Conservation (phyloP, 768 basidiomycete species). For the Boletus rubroflammeus region DNA sequence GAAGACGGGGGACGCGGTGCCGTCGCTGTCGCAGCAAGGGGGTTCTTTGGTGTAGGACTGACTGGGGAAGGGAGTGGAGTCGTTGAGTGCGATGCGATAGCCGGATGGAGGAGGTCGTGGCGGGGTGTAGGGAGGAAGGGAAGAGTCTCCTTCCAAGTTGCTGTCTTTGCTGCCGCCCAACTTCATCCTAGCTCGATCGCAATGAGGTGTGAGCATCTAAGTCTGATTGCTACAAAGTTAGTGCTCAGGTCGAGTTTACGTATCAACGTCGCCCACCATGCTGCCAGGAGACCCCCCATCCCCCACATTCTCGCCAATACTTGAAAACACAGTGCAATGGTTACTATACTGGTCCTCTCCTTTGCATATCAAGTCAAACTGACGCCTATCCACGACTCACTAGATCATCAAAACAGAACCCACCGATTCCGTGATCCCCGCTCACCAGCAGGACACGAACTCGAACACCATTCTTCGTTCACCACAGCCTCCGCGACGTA, state of each 20-base stretch:
- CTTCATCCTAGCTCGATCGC: conserved; percentile 7
- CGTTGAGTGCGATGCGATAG: conserved; percentile 54
- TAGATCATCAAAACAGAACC: conserved; percentile 13
- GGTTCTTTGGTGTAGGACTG: conserved; percentile 43
- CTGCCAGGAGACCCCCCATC: neutral
- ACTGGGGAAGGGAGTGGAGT: conserved; percentile 38
- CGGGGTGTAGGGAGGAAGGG: conserved; percentile 13
- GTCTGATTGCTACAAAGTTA: no score
- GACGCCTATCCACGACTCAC: neutral
- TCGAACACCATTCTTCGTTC: neutral
- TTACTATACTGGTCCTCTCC: neutral
- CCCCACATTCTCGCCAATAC: neutral
- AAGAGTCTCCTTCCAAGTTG: neutral
- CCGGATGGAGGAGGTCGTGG: conserved; percentile 55
- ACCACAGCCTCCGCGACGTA: neutral
- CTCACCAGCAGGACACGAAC: neutral
- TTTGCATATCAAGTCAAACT: neutral
- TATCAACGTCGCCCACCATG: neutral
- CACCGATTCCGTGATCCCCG: neutral
- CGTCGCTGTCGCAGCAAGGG: conserved; percentile 55
- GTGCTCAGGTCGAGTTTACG: conserved; percentile 4
- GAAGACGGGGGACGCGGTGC: conserved; percentile 51
- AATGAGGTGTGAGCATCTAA: no score
- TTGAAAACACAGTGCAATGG: neutral
- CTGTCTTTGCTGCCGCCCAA: conserved; percentile 6